These are phyloP conservation scores for Asterella californica DNA, from an alignment of 225 moss, liverwort and hornwort species.

Conservation along the genomic window DNA sequence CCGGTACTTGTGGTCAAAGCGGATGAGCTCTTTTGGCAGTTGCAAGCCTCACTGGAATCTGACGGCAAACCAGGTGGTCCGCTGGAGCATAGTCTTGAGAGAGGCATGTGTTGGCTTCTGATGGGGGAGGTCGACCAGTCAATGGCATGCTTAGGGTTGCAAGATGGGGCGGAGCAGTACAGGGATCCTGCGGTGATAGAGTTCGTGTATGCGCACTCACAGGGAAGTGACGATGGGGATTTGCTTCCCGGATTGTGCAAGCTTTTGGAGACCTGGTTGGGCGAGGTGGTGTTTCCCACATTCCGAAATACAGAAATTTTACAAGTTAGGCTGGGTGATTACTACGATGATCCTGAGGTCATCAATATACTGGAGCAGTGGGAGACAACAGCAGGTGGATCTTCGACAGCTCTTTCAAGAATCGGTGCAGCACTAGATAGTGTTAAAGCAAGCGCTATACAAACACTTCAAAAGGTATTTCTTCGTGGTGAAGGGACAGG, in stretches of 20 bases:
- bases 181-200: constrained; percentile 77
- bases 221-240: constrained; percentile 65
- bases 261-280: constrained; percentile 89
- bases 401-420: constrained; percentile 82
- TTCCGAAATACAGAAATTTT: constrained; percentile 72
- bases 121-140: constrained; percentile 88
- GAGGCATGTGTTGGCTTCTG: constrained; percentile 85
- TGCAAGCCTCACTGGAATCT: constrained; percentile 46
- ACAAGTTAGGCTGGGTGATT: constrained; percentile 62
- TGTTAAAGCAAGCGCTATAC: constrained; percentile 55
- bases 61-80: constrained; percentile 40
- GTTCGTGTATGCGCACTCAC: constrained; percentile 76
- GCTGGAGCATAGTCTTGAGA: constrained; percentile 69
- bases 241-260: constrained; percentile 88
- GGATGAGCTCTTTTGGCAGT: constrained; percentile 84
- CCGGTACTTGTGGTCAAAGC: constrained; percentile 84
- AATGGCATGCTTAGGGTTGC: constrained; percentile 76
- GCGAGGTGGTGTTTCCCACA: constrained; percentile 71
- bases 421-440: constrained; percentile 74
- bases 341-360: constrained; percentile 77
- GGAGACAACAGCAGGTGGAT: constrained; percentile 71
- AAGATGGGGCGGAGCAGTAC: constrained; percentile 65
- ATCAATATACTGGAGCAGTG: constrained; percentile 74
- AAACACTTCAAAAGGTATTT: constrained; percentile 76
- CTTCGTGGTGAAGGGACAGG: constrained; percentile 49